Percentiles rank a stretch among this genome's conserved stretches.
phyloP scores from a whole-genome alignment of 106 monocot species.

The Vanilla planifolia region DNA sequence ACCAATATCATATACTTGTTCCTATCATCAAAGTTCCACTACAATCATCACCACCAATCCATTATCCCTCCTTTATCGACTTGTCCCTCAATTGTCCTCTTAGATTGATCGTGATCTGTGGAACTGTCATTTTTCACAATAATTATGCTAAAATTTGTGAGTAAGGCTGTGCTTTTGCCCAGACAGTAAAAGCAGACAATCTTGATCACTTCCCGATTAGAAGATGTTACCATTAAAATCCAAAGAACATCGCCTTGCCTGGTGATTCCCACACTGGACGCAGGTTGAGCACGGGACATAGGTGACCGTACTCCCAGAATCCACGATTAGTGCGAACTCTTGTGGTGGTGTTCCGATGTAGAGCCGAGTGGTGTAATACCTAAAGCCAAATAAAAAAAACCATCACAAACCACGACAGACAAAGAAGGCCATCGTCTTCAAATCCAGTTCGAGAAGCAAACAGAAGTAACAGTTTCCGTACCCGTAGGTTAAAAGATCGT shows the following conservation, averaged over 20 bases:
- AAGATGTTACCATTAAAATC: no score
- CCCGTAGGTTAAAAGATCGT: conserved; percentile 74
- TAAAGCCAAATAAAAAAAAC: conserved; percentile 11
- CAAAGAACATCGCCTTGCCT: conserved; percentile 42
- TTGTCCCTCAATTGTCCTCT: no score
- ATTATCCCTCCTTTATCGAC: no score
- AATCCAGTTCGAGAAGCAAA: neutral
- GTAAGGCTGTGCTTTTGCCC: no score
- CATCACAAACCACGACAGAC: neutral
- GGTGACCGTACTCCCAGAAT: conserved; percentile 73
- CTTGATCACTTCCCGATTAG: no score
- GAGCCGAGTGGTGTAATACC: conserved; percentile 67
- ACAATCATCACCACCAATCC: no score
- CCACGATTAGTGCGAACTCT: conserved; percentile 68
- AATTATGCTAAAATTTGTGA: no score
- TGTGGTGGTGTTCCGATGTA: conserved; percentile 68
- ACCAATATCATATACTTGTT: no score
- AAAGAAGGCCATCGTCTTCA: neutral
- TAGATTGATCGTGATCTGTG: no score
- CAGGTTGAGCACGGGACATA: conserved; percentile 72
- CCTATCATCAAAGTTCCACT: no score
- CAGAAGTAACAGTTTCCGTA: conserved; percentile 14
- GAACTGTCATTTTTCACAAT: no score
- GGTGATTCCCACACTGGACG: conserved; percentile 64
- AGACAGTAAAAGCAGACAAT: no score